A percentile compares a stretch with the other conserved stretches of the same genome.
Evolutionary conservation across 2,329 filamentous ascomycete species (phyloP).

Genomic region (Xylaria sp.): DNA sequence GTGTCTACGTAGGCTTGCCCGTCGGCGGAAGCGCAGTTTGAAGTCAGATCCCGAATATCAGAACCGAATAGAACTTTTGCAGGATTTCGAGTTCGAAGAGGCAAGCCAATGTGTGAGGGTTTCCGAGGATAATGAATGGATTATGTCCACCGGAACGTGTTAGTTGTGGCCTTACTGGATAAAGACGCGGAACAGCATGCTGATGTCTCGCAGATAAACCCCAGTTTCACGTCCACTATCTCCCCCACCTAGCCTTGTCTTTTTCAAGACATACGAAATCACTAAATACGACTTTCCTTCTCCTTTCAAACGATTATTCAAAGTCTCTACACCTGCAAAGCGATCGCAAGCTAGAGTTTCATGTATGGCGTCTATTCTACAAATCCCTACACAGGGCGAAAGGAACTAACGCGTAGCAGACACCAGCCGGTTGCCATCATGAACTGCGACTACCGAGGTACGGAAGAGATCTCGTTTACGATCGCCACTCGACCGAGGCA

Average conservation of each 20-base stretch:
- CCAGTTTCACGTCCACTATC: constrained; percentile 93
- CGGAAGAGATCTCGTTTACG: constrained; percentile 86
- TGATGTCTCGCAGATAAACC: constrained; percentile 49
- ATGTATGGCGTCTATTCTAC: constrained; percentile 55
- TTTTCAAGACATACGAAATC: constrained; percentile 90
- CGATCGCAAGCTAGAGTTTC: constrained; percentile 90
- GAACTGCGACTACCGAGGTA: constrained; percentile 89
- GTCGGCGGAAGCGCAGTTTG: constrained; percentile 84
- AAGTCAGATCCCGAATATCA: constrained; percentile 93
- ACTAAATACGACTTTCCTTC: constrained; percentile 86
- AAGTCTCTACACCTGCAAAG: constrained; percentile 94
- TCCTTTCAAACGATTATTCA: constrained; percentile 88
- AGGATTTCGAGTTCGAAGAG: constrained; percentile 98
- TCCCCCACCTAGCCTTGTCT: constrained; percentile 90
- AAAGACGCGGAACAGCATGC: neutral
- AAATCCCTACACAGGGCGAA: constrained; percentile 32
- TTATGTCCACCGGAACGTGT: constrained; percentile 85
- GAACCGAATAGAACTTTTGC: constrained; percentile 89
- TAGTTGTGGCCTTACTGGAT: constrained; percentile 34
- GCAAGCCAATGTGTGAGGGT: constrained; percentile 87
- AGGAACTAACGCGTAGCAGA: constrained; percentile 15
- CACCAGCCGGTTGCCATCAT: constrained; percentile 72
- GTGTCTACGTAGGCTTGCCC: constrained; percentile 58
- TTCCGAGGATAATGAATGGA: constrained; percentile 95
- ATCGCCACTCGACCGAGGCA: constrained; percentile 79